phyloP scores from a whole-genome alignment of 176 grass and related monocot species.

The Otatea glauca region DNA sequence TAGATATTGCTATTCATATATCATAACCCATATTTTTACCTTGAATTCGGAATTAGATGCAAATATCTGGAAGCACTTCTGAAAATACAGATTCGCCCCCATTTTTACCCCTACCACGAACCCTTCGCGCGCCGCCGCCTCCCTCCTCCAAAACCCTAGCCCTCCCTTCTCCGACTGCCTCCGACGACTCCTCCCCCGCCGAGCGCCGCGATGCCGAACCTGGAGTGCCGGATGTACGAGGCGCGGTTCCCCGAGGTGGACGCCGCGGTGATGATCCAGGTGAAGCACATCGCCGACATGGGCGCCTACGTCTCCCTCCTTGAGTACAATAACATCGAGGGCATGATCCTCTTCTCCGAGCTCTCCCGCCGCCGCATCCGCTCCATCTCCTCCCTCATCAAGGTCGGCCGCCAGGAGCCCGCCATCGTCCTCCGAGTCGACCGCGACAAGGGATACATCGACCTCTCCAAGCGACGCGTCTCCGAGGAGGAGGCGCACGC shows the following conservation, averaged over 20 bases:
- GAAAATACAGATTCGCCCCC: too few species aligned
- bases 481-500: slow-evolving; percentile 87
- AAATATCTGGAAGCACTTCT: too few species aligned
- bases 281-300: slow-evolving; percentile 94
- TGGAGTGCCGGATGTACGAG: slow-evolving; percentile 95
- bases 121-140: not conserved
- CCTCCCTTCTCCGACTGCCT: not conserved
- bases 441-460: slow-evolving; percentile 90
- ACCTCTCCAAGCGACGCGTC: slow-evolving; percentile 90
- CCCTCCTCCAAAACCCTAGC: slow-evolving; percentile 31
- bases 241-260: slow-evolving; percentile 71
- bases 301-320: slow-evolving; percentile 87
- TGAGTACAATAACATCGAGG: slow-evolving; percentile 94
- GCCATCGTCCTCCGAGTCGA: slow-evolving; percentile 93
- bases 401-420: slow-evolving; percentile 93
- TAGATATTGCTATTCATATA: too few species aligned
- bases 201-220: slow-evolving; percentile 55
- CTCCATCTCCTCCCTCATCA: slow-evolving; percentile 85
- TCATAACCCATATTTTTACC: too few species aligned
- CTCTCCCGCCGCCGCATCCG: slow-evolving; percentile 87
- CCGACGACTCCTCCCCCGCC: not conserved
- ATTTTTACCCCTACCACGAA: too few species aligned
- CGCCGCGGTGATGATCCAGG: slow-evolving; percentile 95
- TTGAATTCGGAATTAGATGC: too few species aligned
- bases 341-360: slow-evolving; percentile 97